These are phyloP conservation scores for Spergularia marina DNA, from an alignment of 148 eudicot species.

Conservation along the genomic window DNA sequence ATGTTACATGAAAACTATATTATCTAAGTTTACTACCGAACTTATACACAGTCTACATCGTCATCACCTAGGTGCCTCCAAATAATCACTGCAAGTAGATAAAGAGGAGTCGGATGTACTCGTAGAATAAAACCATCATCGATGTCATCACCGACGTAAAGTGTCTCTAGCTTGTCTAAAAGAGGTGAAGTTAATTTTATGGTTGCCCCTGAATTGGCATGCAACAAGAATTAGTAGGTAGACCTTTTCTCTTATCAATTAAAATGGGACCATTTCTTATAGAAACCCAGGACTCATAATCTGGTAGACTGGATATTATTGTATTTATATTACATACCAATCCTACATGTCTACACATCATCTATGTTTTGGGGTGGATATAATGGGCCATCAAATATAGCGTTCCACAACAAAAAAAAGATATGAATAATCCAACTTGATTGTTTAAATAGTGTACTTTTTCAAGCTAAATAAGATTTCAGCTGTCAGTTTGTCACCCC, in stretches of 20 bases:
- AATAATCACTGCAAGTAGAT: neutral
- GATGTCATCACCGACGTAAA: no score
- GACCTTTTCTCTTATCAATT: constrained; percentile 6
- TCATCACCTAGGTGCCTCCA: neutral
- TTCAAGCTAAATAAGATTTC: neutral
- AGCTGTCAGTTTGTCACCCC: constrained; percentile 4
- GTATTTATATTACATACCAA: constrained; percentile 5
- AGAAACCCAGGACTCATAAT: constrained; percentile 6
- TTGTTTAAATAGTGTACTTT: constrained; percentile 8
- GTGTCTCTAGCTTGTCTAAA: neutral
- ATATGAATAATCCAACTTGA: constrained; percentile 17
- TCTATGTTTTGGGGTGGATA: neutral
- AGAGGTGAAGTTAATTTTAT: neutral
- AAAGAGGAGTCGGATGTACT: neutral
- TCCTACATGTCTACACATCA: constrained; percentile 30
- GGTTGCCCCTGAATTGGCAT: neutral
- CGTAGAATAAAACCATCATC: no score
- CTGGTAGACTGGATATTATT: constrained; percentile 13
- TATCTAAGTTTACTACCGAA: neutral
- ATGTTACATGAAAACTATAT: neutral
- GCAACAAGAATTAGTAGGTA: neutral
- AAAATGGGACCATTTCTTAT: neutral
- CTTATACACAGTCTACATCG: neutral
- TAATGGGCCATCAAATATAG: neutral
- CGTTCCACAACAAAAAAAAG: neutral